Evolutionary conservation across 768 basidiomycete species (phyloP), one percentile per base, ranked within the genome.

Genomic region (Lentinula sp.): DNA sequence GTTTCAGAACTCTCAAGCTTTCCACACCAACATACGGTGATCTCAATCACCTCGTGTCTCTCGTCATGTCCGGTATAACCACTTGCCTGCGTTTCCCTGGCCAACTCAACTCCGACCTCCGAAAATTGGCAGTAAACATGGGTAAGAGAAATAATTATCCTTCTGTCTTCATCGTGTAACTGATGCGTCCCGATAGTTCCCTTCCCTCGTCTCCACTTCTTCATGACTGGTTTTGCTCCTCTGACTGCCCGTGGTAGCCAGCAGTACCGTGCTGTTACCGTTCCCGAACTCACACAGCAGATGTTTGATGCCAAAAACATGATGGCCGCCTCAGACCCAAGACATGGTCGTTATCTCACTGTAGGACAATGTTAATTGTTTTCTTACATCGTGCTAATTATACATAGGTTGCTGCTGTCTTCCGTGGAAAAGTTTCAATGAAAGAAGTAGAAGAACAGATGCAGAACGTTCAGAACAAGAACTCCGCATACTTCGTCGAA

Each of bases 291-390:
- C 63, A 98, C 97, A 7, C 91, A 94, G 72, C 97, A 99, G 71
- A 98, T 98, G 95, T 99, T 98, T 75, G 96, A 98, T 69, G 93
- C 95, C 49, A 98, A 97, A 86, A 98, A 98, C 88, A 95, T 96
- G 93, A 96, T 98, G 95, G 94, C 95, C 67, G 97, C 97, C 23
- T 91, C 91, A 23, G 95, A 98, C 79, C 97, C 97, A 45, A 82
- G 95, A 71, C 91, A 97, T 67, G 97, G 97, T 64, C 91, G 95
- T 68, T 99, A 98, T 80, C 88, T 99, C 63, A 99, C 97, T 43
- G 96, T 89, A 67, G 56, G 84, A 68, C 39, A 2, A 43, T 11
- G 48, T 32, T 16, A 55, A 1, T 46, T 23, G 59, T 59, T 9
- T 60, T 5, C 48, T 16, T n/a, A 28, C 13, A 5, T 40, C 6